These are phyloP conservation scores for Stagonosporopsis tanaceti DNA, from an alignment of 2,329 filamentous ascomycete species.

Conservation along the genomic window DNA sequence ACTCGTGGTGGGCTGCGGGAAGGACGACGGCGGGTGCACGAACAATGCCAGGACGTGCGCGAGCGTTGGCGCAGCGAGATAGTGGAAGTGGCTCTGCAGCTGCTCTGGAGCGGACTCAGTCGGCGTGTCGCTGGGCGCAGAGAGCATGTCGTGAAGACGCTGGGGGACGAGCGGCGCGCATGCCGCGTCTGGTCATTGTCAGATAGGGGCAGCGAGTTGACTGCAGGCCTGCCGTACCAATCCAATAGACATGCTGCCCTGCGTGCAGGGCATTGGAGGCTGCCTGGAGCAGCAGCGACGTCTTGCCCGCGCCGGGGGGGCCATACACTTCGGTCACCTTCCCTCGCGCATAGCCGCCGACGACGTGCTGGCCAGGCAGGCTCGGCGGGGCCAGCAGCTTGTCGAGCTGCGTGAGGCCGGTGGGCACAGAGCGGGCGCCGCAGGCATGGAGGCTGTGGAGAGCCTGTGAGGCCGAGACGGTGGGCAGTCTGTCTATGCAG, in stretches of 20 bases:
- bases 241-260: constrained; percentile 76
- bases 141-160: constrained; percentile 60
- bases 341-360: constrained; percentile 71
- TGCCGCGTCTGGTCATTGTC: constrained; percentile 55
- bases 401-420: constrained; percentile 60
- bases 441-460: constrained; percentile 67
- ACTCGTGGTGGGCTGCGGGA: constrained; percentile 69
- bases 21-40: constrained; percentile 68
- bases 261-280: constrained; percentile 68
- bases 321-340: constrained; percentile 89
- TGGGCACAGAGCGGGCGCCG: constrained; percentile 56
- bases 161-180: constrained; percentile 57
- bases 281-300: constrained; percentile 77
- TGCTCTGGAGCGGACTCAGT: constrained; percentile 35
- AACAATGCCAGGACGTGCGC: constrained; percentile 76
- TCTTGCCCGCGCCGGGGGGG: constrained; percentile 86
- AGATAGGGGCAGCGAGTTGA: constrained; percentile 25
- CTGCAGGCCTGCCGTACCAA: constrained; percentile 63
- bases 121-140: constrained; percentile 23
- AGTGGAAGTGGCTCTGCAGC: constrained; percentile 64
- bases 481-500: constrained; percentile 73
- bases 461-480: constrained; percentile 77
- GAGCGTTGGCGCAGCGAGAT: constrained; percentile 67
- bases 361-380: constrained; percentile 31
- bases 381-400: constrained; percentile 45